Conservation (phyloP, 2,329 filamentous ascomycete genomes). For the Diplodia sapinea region DNA sequence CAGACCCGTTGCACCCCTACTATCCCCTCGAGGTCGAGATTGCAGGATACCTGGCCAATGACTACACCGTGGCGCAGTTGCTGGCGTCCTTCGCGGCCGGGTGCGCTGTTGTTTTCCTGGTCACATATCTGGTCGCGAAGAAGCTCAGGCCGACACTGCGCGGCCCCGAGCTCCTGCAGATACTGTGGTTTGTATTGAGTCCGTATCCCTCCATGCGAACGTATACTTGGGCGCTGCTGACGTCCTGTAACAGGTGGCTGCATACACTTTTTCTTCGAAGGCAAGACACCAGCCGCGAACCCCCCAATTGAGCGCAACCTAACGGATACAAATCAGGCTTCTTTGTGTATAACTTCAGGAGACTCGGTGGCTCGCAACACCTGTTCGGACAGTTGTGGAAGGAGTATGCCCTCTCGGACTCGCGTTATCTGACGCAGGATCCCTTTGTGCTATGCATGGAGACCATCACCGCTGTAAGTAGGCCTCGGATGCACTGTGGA, state of each 20-base stretch:
- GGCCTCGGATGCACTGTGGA: background rate
- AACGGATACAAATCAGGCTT: constrained; percentile 27
- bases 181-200: constrained; percentile 80
- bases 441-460: constrained; percentile 88
- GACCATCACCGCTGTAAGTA: constrained; percentile 69
- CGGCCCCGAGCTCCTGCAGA: constrained; percentile 61
- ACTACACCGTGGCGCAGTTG: constrained; percentile 63
- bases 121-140: constrained; percentile 62
- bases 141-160: constrained; percentile 60
- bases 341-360: constrained; percentile 72
- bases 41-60: constrained; percentile 69
- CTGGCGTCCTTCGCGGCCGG: constrained; percentile 65
- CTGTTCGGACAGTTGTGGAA: constrained; percentile 90
- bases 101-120: constrained; percentile 62
- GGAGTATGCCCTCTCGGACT: constrained; percentile 87
- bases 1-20: constrained; percentile 65
- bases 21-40: constrained; percentile 71
- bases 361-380: constrained; percentile 70
- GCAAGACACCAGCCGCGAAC: constrained; percentile 45
- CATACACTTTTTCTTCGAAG: constrained; percentile 83
- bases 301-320: background rate
- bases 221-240: background rate
- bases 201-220: constrained; percentile 43
- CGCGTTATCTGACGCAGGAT: constrained; percentile 81
- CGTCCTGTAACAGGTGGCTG: constrained; percentile 58